Base-by-base conservation (phyloP, 139 green algal species). In the Chlamydomonas sphaeroides region DNA sequence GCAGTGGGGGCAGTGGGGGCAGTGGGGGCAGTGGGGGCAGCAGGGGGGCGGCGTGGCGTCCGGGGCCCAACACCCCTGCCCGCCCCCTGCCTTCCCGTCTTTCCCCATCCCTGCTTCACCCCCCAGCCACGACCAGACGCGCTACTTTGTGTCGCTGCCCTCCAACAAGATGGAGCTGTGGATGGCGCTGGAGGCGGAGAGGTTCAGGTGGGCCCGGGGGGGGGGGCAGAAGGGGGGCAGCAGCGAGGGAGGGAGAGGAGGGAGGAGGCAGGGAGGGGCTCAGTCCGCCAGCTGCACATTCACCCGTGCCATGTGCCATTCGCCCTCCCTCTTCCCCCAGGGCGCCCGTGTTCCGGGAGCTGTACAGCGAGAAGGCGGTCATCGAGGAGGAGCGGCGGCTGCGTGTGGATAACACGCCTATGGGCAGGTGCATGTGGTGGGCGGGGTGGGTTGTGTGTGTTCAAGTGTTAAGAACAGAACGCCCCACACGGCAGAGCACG, bases 331-430 rank as follows among this genome's bases (percentile, higher is more conserved):
- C 20, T 25, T 25, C 18, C 56, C 56, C 14, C 23, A 62, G 56
- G 56, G 56, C 56, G 1, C 56, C 56, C 10, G 56, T 62, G 23
- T 97, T 95, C 89, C 85, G 95, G 33, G 83, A 91, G 79, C 89
- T 97, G 51, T 98, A 98, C 88, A 85, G 26, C 32, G 95, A 98
- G 85, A 98, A 98, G 88, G 65, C 85, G 45, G 95, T 98, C 45
- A 89, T 98, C 48, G 68, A 77, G 20, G 95, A 98, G 91, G 94
- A 97, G 88, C 82, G 95, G 36, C 84, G 91, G n/a, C 39, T 96
- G 85, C 77, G 95, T 0, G 88, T 97, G n/a, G 95, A 98, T 62
- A 93, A 93, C 79, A 77, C 86, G 4, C 94, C 95, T 1, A 68
- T 95, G 62, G 95, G 94, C 41, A 70, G 41, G 65, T 97, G 66